Conservation (phyloP, 2,329 filamentous ascomycete species). For the Trichoderma citrinoviride region DNA sequence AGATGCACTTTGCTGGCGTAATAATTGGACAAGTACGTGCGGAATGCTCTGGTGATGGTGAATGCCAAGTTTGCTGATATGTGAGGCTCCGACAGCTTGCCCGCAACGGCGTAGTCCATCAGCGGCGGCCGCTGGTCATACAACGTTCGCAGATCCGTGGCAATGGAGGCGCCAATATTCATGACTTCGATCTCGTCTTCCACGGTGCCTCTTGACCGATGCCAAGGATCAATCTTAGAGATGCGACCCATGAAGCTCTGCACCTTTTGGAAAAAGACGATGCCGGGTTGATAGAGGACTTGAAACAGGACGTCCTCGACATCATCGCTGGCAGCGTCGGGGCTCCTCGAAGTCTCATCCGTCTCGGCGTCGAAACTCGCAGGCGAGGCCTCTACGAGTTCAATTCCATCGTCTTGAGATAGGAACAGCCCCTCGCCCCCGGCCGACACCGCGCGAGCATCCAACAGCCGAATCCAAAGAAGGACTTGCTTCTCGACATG, state of each 20-base stretch:
- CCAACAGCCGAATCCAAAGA: slow-evolving; percentile 54
- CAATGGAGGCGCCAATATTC: slow-evolving; percentile 51
- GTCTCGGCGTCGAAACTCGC: slow-evolving; percentile 36
- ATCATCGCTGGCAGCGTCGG: slow-evolving; percentile 33
- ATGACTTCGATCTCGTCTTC: slow-evolving; percentile 59
- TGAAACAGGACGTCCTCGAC: slow-evolving; percentile 54
- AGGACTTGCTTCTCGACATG: slow-evolving; percentile 48
- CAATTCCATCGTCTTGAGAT: slow-evolving; percentile 45
- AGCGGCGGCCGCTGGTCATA: slow-evolving; percentile 51
- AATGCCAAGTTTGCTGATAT: slow-evolving; percentile 49
- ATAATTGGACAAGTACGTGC: slow-evolving; percentile 56
- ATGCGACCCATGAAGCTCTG: slow-evolving; percentile 58
- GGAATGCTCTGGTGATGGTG: slow-evolving; percentile 51
- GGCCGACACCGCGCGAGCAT: slow-evolving; percentile 54
- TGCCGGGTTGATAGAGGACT: slow-evolving; percentile 53
- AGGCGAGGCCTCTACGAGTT: slow-evolving; percentile 45
- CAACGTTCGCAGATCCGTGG: slow-evolving; percentile 48
- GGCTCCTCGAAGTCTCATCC: slow-evolving; percentile 26
- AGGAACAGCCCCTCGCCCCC: slow-evolving; percentile 56
- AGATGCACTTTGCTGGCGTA: slow-evolving; percentile 55
- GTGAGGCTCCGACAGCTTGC: slow-evolving; percentile 47
- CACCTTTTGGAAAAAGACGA: slow-evolving; percentile 57
- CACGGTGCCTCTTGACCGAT: slow-evolving; percentile 54
- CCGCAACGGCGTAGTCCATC: slow-evolving; percentile 56
- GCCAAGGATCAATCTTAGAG: slow-evolving; percentile 56